Percentiles rank a stretch among this genome's conserved stretches.
phyloP scores from a whole-genome alignment of 176 grass and related monocot species.

The Panicum miliaceum region DNA sequence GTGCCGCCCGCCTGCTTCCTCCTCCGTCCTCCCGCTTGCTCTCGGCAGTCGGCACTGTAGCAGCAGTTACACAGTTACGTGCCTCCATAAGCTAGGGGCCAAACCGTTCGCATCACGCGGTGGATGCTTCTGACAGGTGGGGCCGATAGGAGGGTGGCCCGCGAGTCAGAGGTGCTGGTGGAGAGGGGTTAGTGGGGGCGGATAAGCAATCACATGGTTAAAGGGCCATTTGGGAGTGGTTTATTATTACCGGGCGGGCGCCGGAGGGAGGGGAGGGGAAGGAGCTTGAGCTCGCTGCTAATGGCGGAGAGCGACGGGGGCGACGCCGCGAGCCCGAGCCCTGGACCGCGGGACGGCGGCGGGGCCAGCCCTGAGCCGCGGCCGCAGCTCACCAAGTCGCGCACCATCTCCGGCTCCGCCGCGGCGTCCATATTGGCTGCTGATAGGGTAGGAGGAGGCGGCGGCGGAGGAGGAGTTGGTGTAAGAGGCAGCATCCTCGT shows the following conservation, averaged over 20 bases:
- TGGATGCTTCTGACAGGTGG: not conserved
- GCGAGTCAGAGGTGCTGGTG: not conserved
- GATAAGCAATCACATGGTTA: conserved; percentile 44
- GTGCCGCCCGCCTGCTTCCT: not conserved
- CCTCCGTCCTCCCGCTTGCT: not conserved
- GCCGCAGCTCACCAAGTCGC: conserved; percentile 57
- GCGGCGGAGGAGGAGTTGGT: not conserved
- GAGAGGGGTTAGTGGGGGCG: not conserved
- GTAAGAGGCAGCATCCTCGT: conserved; percentile 35
- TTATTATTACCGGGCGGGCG: conserved; percentile 30
- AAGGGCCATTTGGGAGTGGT: conserved; percentile 31
- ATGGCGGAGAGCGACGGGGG: conserved; percentile 63
- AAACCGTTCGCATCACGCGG: not conserved
- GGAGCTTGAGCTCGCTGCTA: conserved; percentile 47
- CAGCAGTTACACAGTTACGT: conserved; percentile 9
- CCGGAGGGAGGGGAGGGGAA: conserved; percentile 4
- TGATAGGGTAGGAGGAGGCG: not conserved
- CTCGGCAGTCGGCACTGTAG: not conserved
- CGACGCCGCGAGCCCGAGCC: conserved; percentile 36
- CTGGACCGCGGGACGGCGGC: not conserved
- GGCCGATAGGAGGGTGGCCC: not conserved
- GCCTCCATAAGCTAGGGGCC: conserved; percentile 11
- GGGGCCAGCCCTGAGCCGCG: conserved; percentile 39
- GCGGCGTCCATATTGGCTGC: conserved; percentile 24
- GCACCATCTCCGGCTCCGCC: conserved; percentile 42